Conservation (phyloP, 164 flowering plant species). For the Tetrastigma voinierianum region DNA sequence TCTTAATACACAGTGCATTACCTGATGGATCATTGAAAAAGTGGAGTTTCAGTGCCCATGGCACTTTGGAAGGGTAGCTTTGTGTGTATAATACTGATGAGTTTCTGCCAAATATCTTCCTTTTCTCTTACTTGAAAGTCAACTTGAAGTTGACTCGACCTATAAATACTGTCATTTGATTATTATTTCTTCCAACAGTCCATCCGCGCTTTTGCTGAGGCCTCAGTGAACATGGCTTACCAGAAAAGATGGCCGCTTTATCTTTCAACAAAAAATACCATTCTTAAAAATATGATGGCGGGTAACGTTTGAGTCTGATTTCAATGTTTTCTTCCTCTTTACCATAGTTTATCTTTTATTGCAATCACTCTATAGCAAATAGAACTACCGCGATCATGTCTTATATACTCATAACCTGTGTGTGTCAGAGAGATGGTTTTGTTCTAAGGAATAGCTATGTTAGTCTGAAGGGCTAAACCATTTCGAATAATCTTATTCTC, state of each 20-base stretch:
- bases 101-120: constrained; percentile 32
- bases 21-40: constrained; percentile 74
- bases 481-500: no score
- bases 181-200: constrained; percentile 47
- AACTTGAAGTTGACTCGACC: no score
- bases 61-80: constrained; percentile 91
- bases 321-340: not conserved
- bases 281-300: constrained; percentile 97
- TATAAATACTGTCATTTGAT: constrained; percentile 1
- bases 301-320: constrained; percentile 35
- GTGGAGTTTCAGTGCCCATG: constrained; percentile 79
- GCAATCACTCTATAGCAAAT: no score
- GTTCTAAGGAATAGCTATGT: no score
- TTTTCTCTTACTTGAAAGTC: not conserved
- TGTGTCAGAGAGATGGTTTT: no score
- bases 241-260: constrained; percentile 98
- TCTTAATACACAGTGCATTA: constrained; percentile 33
- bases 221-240: constrained; percentile 85
- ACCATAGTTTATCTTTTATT: no score
- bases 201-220: constrained; percentile 86
- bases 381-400: no score
- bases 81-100: constrained; percentile 96
- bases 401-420: no score
- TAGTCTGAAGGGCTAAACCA: no score
- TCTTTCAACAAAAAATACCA: constrained; percentile 96